A percentile compares a stretch with the other conserved stretches of the same genome.
These are phyloP conservation scores for Cinnamomum micranthum DNA, from an alignment of 164 flowering plant species.

Conservation along the genomic window DNA sequence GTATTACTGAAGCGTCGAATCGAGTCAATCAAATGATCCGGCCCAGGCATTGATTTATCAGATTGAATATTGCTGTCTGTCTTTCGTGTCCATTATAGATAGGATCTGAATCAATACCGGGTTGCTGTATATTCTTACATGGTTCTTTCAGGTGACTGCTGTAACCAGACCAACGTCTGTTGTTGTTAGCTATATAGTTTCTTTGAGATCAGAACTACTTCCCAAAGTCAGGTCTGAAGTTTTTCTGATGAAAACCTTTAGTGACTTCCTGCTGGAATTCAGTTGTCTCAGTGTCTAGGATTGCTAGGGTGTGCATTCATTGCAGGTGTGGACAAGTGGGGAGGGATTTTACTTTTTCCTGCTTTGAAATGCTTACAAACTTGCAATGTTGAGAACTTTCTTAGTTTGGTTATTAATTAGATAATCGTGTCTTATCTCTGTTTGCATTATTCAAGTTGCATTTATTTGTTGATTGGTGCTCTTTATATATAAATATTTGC, in stretches of 20 bases:
- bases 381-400: conserved; percentile 11
- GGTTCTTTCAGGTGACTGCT: neutral
- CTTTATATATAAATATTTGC: neutral
- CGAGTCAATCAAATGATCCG: neutral
- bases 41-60: neutral
- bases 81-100: neutral
- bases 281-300: neutral
- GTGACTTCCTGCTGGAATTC: neutral
- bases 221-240: neutral
- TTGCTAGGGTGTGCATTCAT: conserved; percentile 14
- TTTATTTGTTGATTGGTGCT: neutral
- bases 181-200: neutral
- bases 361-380: conserved; percentile 12
- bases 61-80: neutral
- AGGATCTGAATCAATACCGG: neutral
- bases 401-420: neutral
- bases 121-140: conserved; percentile 2
- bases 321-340: conserved; percentile 2
- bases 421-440: neutral
- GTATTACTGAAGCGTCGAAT: conserved; percentile 25
- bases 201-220: neutral
- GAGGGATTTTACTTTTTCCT: conserved; percentile 1
- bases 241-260: neutral
- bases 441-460: neutral
- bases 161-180: neutral